Evolutionary conservation across 805 yeast species (phyloP).

Genomic region (Saccharomycopsis fibuligera): DNA sequence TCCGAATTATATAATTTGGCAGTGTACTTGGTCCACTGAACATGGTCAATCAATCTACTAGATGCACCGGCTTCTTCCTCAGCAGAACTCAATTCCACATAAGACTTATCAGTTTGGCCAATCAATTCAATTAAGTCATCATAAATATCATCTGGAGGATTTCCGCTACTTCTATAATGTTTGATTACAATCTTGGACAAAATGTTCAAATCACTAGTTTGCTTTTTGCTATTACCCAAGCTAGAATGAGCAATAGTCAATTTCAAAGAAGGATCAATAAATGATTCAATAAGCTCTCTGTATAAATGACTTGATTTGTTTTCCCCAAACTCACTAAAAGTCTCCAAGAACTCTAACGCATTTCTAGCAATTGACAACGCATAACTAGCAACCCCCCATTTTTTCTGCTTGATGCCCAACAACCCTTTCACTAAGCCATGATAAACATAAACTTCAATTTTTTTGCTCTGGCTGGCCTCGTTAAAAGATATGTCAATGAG

Average conservation of each 20-base stretch:
- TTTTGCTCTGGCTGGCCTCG: conserved; percentile 3
- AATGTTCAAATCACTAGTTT: conserved; percentile 23
- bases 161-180: conserved; percentile 25
- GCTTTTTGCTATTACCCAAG: conserved; percentile 17
- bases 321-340: conserved; percentile 23
- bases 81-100: conserved; percentile 20
- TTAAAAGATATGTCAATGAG: conserved; percentile 27
- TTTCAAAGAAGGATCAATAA: conserved; percentile 62
- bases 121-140: conserved; percentile 38
- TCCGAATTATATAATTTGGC: conserved; percentile 69
- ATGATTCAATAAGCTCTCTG: conserved; percentile 48
- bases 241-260: conserved; percentile 40
- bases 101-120: conserved; percentile 28
- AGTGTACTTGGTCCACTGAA: conserved; percentile 53
- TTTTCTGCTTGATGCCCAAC: conserved; percentile 43
- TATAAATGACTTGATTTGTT: conserved; percentile 31
- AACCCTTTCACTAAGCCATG: conserved; percentile 49
- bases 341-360: conserved; percentile 47
- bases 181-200: conserved; percentile 24
- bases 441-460: conserved; percentile 29
- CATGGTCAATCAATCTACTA: conserved; percentile 36
- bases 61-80: conserved; percentile 23
- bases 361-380: conserved; percentile 57
- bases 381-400: conserved; percentile 48
- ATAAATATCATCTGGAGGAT: conserved; percentile 19